phyloP scores from a whole-genome alignment of 768 basidiomycete species.

The Mycena haematopus region DNA sequence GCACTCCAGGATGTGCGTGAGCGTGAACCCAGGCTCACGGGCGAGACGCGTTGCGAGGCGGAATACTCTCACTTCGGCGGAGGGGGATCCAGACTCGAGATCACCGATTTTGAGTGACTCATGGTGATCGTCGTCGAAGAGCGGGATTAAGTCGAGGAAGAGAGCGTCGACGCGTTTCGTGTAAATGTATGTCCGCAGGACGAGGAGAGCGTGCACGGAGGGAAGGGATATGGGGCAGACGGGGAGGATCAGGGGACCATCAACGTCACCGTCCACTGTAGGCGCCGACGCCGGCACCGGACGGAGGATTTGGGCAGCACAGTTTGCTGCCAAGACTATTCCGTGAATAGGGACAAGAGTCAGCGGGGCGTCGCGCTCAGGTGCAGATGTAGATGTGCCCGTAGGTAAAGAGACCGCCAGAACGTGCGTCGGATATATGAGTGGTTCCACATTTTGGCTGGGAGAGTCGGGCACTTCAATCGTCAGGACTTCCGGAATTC shows the following conservation, averaged over 20 bases:
- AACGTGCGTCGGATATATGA: constrained; percentile 17
- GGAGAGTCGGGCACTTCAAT: neutral
- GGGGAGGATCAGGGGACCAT: constrained; percentile 45
- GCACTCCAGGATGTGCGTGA: constrained; percentile 40
- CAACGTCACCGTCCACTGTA: neutral
- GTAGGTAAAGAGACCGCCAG: constrained; percentile 3
- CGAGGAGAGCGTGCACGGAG: constrained; percentile 49
- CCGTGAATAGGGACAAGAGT: constrained; percentile 46
- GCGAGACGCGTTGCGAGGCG: too few relatives aligned
- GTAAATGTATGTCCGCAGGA: constrained; percentile 54
- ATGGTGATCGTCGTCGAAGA: too few relatives aligned
- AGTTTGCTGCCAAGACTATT: constrained; percentile 45
- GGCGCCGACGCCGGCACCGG: neutral
- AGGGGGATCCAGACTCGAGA: too few relatives aligned
- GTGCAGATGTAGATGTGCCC: too few relatives aligned
- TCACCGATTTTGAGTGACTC: too few relatives aligned
- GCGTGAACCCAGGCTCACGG: too few relatives aligned
- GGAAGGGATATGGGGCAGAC: constrained; percentile 55
- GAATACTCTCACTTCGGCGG: too few relatives aligned
- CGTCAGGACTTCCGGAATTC: neutral
- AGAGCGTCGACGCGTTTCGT: constrained; percentile 44
- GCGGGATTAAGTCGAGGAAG: neutral
- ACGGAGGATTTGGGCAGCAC: constrained; percentile 39
- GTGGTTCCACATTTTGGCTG: neutral
- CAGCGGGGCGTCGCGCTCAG: neutral